Conservation (phyloP, 2,329 filamentous ascomycete species). For the Cordyceps cicadae region DNA sequence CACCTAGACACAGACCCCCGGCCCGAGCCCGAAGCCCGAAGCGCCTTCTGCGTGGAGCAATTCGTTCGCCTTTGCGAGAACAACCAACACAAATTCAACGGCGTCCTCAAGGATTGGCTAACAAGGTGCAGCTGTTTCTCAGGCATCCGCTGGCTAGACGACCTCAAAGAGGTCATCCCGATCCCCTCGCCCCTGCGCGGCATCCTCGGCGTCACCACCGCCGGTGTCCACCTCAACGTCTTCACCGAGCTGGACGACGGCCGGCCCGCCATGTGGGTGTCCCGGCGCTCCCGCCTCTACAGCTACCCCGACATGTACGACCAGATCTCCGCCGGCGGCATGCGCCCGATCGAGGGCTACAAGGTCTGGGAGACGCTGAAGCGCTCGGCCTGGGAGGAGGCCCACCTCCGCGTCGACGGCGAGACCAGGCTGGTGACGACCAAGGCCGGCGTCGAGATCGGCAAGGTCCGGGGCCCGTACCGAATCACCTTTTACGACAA, state of each 20-base stretch:
- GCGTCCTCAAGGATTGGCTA: conserved; percentile 22
- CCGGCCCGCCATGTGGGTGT: conserved; percentile 21
- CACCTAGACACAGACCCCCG: conserved; percentile 12
- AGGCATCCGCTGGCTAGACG: conserved; percentile 21
- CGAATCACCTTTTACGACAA: conserved; percentile 28
- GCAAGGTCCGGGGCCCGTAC: conserved; percentile 18
- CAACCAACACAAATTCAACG: conserved; percentile 20
- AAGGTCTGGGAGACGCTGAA: conserved; percentile 21
- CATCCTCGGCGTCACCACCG: conserved; percentile 28
- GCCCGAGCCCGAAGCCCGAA: background rate
- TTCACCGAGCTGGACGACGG: conserved; percentile 16
- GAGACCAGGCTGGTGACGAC: background rate
- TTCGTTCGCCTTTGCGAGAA: conserved; percentile 20
- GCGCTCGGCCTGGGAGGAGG: conserved; percentile 28
- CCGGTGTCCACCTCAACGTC: conserved; percentile 30
- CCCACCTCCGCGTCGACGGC: conserved; percentile 16
- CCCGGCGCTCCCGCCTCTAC: conserved; percentile 24
- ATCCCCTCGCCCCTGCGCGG: conserved; percentile 27
- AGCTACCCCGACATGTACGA: conserved; percentile 29
- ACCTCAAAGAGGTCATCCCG: conserved; percentile 15
- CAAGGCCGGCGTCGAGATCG: conserved; percentile 19
- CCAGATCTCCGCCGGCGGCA: conserved; percentile 29
- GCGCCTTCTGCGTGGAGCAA: conserved; percentile 14
- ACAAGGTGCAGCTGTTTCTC: conserved; percentile 17
- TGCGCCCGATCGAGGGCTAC: conserved; percentile 23